Base-by-base conservation (phyloP, 495 filamentous ascomycete species). In the Aspergillus conjunctus region DNA sequence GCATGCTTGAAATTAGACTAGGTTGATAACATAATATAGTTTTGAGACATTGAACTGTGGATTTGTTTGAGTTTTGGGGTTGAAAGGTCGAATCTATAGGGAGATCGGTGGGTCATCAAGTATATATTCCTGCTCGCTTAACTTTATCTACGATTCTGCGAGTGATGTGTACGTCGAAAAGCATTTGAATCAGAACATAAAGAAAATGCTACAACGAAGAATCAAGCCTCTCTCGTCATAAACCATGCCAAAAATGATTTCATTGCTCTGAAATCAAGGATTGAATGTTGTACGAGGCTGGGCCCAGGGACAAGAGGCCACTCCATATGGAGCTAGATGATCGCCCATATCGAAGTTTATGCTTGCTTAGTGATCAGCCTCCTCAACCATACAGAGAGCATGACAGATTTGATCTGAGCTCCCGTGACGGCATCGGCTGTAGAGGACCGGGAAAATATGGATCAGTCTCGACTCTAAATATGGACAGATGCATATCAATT, bases 341-440 rank as follows among this genome's bases (percentile, higher is more conserved):
- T 65, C 63, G 58, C 54, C 63, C 20, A 39, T 54, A 55, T 58
- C 49, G 44, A 65, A 54, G 53, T 61, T 58, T 53, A 61, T 64
- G 57, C 10, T 10, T 32, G 55, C 51, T 65, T 57, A 61, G 62
- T 61, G 54, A 65, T 65, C 63, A 31, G n/a, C 46, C 54, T 22
- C 49, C 7, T 41, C 22, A 17, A 30, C 9, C 41, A 49, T 44
- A 32, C n/a, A 7, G 18, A 22, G 44, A 21, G 20, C 44, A 48
- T 48, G n/a, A 21, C 20, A 11, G 44, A 1, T 17, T 18, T 17
- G 44, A 48, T 21, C 44, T 10, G 44, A 48, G 21, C n/a, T 18
- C 10, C 15, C 18, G 44, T 20, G 44, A 48, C 18, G 44, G n/a
- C n/a, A 48, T 22, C n/a, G n/a, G 10, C 7, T 21, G n/a, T 2